Evolutionary conservation across 2,329 filamentous ascomycete genomes (phyloP).

Genomic region (Orbilia oligospora): DNA sequence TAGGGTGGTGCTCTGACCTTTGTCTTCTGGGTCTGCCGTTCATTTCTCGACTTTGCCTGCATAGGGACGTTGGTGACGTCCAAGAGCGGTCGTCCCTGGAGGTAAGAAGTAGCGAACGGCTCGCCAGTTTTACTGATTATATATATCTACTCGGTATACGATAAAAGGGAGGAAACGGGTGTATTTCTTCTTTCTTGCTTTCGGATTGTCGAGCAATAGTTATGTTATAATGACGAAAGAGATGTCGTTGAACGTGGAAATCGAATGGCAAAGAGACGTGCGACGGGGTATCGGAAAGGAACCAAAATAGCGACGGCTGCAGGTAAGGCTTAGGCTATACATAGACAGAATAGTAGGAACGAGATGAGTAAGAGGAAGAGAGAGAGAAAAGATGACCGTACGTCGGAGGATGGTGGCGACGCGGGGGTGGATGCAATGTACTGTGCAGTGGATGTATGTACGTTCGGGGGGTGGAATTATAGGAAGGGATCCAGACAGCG

Average conservation of each 20-base stretch:
- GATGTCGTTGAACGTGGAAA: not conserved
- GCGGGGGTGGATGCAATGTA: constrained; percentile 14
- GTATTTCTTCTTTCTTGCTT: not conserved
- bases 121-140: constrained; percentile 49
- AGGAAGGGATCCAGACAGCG: constrained; percentile 39
- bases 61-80: constrained; percentile 61
- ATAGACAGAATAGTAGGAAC: constrained; percentile 36
- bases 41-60: constrained; percentile 71
- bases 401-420: constrained; percentile 32
- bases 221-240: not conserved
- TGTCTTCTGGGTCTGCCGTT: constrained; percentile 75
- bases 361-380: constrained; percentile 5
- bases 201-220: constrained; percentile 6
- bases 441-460: not conserved
- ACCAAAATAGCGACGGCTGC: constrained; percentile 11
- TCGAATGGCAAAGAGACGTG: constrained; percentile 2
- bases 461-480: constrained; percentile 17
- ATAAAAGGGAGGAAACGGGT: not conserved
- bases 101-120: constrained; percentile 41
- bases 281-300: constrained; percentile 11
- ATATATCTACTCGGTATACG: constrained; percentile 5
- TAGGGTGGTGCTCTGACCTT: constrained; percentile 69
- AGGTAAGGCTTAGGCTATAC: constrained; percentile 25
- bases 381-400: constrained; percentile 26
- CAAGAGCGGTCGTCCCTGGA: constrained; percentile 57